Conservation (phyloP, 2,329 filamentous ascomycete species). For the Triangularia setosa region DNA sequence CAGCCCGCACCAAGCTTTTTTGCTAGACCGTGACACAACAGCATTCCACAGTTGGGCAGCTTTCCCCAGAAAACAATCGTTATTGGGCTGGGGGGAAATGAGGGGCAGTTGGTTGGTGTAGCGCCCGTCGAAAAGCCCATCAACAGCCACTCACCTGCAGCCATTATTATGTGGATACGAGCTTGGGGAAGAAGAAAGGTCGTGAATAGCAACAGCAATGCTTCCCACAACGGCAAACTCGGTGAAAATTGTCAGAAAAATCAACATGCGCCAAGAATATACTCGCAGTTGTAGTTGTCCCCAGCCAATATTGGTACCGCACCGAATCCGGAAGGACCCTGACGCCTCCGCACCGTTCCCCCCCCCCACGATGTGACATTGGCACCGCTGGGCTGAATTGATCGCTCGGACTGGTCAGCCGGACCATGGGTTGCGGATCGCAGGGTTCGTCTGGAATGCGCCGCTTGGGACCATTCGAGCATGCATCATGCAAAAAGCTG, state of each 20-base stretch:
- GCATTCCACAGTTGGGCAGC: neutral
- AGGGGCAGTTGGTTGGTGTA: conserved; percentile 1
- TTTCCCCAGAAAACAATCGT: neutral
- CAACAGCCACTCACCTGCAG: neutral
- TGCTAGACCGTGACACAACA: neutral
- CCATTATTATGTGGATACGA: neutral
- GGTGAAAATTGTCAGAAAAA: neutral
- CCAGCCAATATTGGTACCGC: conserved; percentile 3
- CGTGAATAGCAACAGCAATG: neutral
- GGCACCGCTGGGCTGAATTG: neutral
- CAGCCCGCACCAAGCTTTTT: neutral
- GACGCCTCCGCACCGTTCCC: neutral
- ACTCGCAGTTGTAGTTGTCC: neutral
- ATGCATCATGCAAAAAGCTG: neutral
- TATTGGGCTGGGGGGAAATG: conserved; percentile 6
- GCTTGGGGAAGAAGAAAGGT: neutral
- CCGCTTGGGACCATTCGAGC: neutral
- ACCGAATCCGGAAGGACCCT: conserved; percentile 2
- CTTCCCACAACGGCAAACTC: neutral
- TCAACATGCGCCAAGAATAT: neutral
- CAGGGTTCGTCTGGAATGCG: neutral
- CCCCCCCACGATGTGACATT: neutral
- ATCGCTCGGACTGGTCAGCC: conserved; percentile 1
- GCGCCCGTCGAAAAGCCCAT: neutral
- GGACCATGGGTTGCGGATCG: conserved; percentile 1